Percentiles rank a stretch among this genome's conserved stretches.
phyloP scores from a whole-genome alignment of 176 grass and related monocot species.

The Eremochloa ophiuroides region DNA sequence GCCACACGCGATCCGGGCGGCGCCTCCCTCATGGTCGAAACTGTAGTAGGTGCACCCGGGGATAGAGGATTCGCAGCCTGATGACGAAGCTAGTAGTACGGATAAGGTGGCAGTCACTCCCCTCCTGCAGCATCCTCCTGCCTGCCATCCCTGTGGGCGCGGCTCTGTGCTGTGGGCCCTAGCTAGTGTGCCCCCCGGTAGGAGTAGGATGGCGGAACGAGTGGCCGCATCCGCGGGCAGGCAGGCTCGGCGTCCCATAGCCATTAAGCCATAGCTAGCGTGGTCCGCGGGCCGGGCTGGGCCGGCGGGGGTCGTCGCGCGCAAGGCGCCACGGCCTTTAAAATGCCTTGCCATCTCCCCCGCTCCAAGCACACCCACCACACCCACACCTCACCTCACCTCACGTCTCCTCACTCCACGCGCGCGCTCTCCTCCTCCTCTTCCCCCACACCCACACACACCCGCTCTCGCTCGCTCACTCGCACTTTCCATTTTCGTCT shows the following conservation, averaged over 20 bases:
- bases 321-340: conserved; percentile 20
- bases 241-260: neutral
- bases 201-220: neutral
- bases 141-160: neutral
- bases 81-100: neutral
- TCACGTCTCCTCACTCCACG: conserved; percentile 8
- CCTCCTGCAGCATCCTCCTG: neutral
- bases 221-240: conserved; percentile 20
- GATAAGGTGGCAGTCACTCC: neutral
- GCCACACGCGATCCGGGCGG: neutral
- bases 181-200: too few species aligned
- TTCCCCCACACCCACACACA: neutral
- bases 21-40: neutral
- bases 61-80: neutral
- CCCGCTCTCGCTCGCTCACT: too few species aligned
- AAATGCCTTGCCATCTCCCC: conserved; percentile 16
- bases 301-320: neutral
- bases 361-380: conserved; percentile 31
- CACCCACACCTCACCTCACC: neutral
- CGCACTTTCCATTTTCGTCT: conserved; percentile 19
- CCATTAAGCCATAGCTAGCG: too few species aligned
- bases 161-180: neutral
- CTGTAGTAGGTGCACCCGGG: neutral
- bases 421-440: conserved; percentile 3
- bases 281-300: neutral